Evolutionary conservation across 148 eudicot genomes (phyloP), one percentile per base, ranked within the genome.

Genomic region (Limonium bicolor): DNA sequence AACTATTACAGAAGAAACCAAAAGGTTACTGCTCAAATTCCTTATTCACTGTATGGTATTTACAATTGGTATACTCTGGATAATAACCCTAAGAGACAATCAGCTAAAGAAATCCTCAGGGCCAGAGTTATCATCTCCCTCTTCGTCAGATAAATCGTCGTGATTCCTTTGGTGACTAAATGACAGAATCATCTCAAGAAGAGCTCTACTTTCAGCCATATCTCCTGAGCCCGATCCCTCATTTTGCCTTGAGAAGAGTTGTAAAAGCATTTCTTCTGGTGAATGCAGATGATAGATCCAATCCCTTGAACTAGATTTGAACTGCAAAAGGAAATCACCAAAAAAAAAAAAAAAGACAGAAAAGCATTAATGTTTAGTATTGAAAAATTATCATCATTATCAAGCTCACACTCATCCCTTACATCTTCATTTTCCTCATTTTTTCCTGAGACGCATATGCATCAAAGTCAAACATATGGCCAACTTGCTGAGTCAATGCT

Each of bases 211-310:
- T 1, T 44, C 64, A 31, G 52, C 27, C 3, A 74, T 60, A 37
- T 51, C 50, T 28, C 64, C 76, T 5, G 68, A 64, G 46, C 55
- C 62, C 39, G 69, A 42, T 41, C 49, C 25, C 13, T 53, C 50
- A 38, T 58, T 70, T 51, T 53, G 68, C 55, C 63, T 46, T 3
- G 94, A 55, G 49, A 76, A 25, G 17, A 84, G 62, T 39, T 76
- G 78, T 61, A 73, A 24, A 56, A 76, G 54, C 59, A 76, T 48
- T 53, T 80, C 85, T 50, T 67, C 66, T 10, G 94, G 72, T 37
- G 94, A 69, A 21, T 54, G 40, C 65, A 65, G 46, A 4, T 13
- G 58, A 48, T 55, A 62, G 71, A 65, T 73, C 85, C 78, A 76
- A 50, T 61, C 62, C 72, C 62, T 64, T 49, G 56, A 22, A 61